These are phyloP conservation scores for Paradendryphiella salina DNA, from an alignment of 2,329 filamentous ascomycete genomes.

Conservation along the genomic window DNA sequence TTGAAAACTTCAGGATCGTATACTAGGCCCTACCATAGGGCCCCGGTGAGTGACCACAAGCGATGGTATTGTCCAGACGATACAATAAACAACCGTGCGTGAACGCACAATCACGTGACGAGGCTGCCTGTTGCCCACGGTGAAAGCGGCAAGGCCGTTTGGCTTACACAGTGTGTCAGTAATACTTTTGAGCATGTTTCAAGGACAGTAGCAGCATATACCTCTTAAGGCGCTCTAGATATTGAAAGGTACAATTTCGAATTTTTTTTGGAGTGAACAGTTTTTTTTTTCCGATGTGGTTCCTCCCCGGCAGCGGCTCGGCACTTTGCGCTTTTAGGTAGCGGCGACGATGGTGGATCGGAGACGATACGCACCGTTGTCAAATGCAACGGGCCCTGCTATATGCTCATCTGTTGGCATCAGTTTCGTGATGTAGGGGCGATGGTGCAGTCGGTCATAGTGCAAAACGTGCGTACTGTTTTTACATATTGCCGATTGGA, in stretches of 20 bases:
- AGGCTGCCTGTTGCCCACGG: constrained; percentile 10
- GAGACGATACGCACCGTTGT: not conserved
- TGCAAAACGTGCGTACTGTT: too few relatives aligned
- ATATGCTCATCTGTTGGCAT: not conserved
- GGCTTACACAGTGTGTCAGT: constrained; percentile 17
- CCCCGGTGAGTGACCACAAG: constrained; percentile 17
- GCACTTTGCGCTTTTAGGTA: constrained; percentile 20
- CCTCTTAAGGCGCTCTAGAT: not conserved
- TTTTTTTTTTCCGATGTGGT: constrained; percentile 17
- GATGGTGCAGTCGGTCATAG: too few relatives aligned
- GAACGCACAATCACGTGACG: constrained; percentile 20
- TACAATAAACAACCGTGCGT: constrained; percentile 7
- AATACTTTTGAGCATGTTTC: constrained; percentile 5
- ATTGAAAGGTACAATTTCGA: not conserved
- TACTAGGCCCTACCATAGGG: too few relatives aligned
- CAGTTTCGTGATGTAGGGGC: not conserved
- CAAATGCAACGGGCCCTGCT: not conserved
- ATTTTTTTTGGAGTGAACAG: constrained; percentile 12
- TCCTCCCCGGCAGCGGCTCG: constrained; percentile 20
- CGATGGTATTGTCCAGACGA: constrained; percentile 3
- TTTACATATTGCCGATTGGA: too few relatives aligned
- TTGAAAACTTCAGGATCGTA: not conserved
- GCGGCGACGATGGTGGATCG: constrained; percentile 12
- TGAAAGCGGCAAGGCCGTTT: constrained; percentile 10
- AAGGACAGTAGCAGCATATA: constrained; percentile 1